A percentile compares a stretch with the other conserved stretches of the same genome.
phyloP scores from a whole-genome alignment of 371 early-diverging fungal genomes.

The Lichtheimia corymbifera region DNA sequence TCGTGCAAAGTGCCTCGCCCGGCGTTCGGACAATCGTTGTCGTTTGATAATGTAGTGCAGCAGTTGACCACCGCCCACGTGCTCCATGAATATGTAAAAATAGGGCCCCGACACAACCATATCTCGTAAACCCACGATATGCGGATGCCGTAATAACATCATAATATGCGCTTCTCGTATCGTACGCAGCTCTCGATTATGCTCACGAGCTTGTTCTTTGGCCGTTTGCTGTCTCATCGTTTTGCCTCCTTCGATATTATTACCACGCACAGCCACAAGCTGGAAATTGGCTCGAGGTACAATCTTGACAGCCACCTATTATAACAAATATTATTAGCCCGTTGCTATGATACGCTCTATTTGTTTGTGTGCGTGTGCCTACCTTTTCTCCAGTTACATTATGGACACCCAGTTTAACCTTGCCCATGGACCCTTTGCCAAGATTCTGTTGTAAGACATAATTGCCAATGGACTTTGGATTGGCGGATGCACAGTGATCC shows the following conservation, averaged over 20 bases:
- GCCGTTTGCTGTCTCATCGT: slow-evolving; percentile 27
- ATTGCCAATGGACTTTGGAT: slow-evolving; percentile 36
- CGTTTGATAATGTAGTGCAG: slow-evolving; percentile 88
- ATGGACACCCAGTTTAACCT: slow-evolving; percentile 47
- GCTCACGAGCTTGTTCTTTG: slow-evolving; percentile 52
- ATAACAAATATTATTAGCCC: not conserved
- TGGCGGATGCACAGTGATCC: slow-evolving; percentile 14
- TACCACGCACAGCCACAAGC: slow-evolving; percentile 9
- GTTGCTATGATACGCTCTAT: not conserved
- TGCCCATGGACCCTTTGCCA: slow-evolving; percentile 50
- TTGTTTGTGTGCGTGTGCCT: slow-evolving; percentile 6
- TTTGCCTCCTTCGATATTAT: slow-evolving; percentile 17
- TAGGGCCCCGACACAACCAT: slow-evolving; percentile 80
- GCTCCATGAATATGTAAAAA: slow-evolving; percentile 92
- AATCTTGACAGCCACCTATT: slow-evolving; percentile 53
- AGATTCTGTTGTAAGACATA: slow-evolving; percentile 41
- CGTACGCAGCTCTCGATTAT: slow-evolving; percentile 86
- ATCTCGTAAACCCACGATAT: slow-evolving; percentile 83
- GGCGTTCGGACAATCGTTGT: slow-evolving; percentile 86
- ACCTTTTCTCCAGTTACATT: slow-evolving; percentile 50
- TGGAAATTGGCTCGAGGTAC: slow-evolving; percentile 43
- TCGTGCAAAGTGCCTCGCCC: slow-evolving; percentile 87
- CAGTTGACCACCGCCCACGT: slow-evolving; percentile 88
- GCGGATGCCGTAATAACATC: slow-evolving; percentile 90
- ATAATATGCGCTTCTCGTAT: slow-evolving; percentile 91